Percentiles rank a stretch among this genome's conserved stretches.
These are phyloP conservation scores for Saitozyma sp. DNA, from an alignment of 768 basidiomycete species.

Conservation along the genomic window DNA sequence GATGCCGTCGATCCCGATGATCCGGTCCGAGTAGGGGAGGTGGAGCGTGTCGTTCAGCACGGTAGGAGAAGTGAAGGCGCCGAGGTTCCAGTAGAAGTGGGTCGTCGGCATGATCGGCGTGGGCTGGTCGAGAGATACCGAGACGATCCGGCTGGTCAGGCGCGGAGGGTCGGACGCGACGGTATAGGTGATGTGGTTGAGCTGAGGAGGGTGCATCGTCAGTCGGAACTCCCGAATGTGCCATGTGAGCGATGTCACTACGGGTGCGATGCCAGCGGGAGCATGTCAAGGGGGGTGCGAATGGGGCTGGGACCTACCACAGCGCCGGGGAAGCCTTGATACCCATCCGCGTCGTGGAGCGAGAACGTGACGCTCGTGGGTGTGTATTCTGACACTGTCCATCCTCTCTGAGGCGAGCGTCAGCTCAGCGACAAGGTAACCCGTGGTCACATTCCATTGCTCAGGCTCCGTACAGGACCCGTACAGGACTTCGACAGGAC, in stretches of 20 bases:
- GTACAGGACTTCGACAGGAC: neutral
- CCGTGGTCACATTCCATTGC: conserved; percentile 1
- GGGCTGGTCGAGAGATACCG: conserved; percentile 20
- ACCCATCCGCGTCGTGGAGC: conserved; percentile 58
- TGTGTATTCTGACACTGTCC: conserved; percentile 58
- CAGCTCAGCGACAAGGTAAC: too few relatives aligned
- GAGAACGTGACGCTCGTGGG: conserved; percentile 60
- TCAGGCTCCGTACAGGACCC: neutral
- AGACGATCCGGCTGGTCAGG: conserved; percentile 23
- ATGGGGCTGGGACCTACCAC: conserved; percentile 21
- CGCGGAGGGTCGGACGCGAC: conserved; percentile 25
- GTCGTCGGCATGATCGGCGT: conserved; percentile 43
- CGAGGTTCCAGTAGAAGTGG: conserved; percentile 47
- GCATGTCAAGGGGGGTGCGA: too few relatives aligned
- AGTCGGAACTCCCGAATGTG: neutral
- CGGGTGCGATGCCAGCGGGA: neutral
- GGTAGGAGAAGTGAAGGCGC: conserved; percentile 25
- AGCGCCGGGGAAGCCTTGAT: conserved; percentile 62
- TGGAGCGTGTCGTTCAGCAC: conserved; percentile 33
- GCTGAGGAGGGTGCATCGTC: conserved; percentile 9
- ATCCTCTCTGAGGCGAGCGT: conserved; percentile 53
- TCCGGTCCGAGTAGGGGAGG: conserved; percentile 29
- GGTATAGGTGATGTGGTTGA: conserved; percentile 29
- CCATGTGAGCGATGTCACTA: neutral
- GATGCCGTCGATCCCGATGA: conserved; percentile 35